A percentile compares a stretch with the other conserved stretches of the same genome.
Conservation (phyloP, 768 basidiomycete genomes). For the Boletus sp. region DNA sequence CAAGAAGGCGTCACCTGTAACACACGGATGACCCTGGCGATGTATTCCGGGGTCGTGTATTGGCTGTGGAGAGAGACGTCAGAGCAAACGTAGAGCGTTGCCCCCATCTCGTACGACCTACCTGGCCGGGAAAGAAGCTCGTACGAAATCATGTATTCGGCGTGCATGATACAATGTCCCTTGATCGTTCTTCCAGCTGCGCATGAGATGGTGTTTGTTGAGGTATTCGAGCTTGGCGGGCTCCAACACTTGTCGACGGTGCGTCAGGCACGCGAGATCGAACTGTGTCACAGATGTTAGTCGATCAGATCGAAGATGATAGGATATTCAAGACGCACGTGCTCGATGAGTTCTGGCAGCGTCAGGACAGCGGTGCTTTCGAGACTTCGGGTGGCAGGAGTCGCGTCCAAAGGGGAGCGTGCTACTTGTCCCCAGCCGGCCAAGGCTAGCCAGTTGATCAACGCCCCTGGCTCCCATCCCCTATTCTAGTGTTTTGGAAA, state of each 20-base stretch:
- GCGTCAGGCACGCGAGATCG: conserved; percentile 71
- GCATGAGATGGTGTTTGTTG: conserved; percentile 82
- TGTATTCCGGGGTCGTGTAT: conserved; percentile 52
- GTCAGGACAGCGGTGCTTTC: conserved; percentile 65
- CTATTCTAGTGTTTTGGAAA: conserved; percentile 48
- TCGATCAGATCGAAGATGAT: not conserved
- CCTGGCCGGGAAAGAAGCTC: conserved; percentile 59
- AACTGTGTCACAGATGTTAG: conserved; percentile 45
- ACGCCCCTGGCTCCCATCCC: conserved; percentile 87
- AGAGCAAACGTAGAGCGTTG: not conserved
- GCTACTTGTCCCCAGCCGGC: conserved; percentile 84
- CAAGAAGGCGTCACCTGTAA: conserved; percentile 45
- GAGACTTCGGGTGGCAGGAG: conserved; percentile 41
- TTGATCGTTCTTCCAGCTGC: conserved; percentile 45
- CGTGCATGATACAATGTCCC: conserved; percentile 53
- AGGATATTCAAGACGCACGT: conserved; percentile 38
- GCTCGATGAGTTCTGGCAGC: conserved; percentile 59
- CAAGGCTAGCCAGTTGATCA: conserved; percentile 91
- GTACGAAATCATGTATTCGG: conserved; percentile 51
- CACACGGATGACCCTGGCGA: conserved; percentile 58
- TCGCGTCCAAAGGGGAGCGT: conserved; percentile 26
- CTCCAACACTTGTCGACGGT: conserved; percentile 80
- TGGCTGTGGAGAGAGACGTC: conserved; percentile 29
- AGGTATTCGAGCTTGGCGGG: conserved; percentile 77
- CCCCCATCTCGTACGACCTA: conserved; percentile 15